Evolutionary conservation across 176 grass and related monocot species (phyloP).

Genomic region (Panicum miliaceum): DNA sequence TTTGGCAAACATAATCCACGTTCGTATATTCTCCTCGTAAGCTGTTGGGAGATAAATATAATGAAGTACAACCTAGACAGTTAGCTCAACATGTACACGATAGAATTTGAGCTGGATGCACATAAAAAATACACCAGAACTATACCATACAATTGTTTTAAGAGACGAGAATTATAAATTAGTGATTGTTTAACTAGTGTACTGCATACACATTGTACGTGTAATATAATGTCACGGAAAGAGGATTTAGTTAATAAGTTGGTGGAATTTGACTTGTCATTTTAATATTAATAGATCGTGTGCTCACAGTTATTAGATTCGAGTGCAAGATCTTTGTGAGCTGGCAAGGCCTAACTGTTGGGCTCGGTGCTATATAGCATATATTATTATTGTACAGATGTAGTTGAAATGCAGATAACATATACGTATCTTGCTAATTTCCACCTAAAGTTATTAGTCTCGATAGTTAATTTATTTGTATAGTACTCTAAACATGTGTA

Average conservation of each 20-base stretch:
- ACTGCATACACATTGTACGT: not conserved
- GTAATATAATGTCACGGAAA: not conserved
- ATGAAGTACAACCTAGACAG: not conserved
- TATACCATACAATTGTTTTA: not conserved
- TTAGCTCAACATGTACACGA: not conserved
- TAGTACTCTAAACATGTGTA: too few species aligned
- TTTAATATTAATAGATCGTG: not conserved
- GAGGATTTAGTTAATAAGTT: not conserved
- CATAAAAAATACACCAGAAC: not conserved
- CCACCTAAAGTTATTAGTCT: too few species aligned
- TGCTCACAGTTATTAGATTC: not conserved
- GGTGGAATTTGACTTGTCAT: not conserved
- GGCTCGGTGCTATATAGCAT: too few species aligned
- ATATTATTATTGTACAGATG: too few species aligned
- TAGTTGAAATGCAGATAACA: too few species aligned
- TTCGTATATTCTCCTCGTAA: slow-evolving; percentile 8
- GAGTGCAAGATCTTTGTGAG: not conserved
- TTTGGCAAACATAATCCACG: slow-evolving; percentile 1
- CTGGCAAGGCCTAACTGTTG: too few species aligned
- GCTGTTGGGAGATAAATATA: not conserved
- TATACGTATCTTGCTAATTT: too few species aligned
- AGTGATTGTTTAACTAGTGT: not conserved
- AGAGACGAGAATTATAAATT: not conserved
- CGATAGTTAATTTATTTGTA: too few species aligned
- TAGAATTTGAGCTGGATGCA: not conserved